phyloP scores from a whole-genome alignment of 352 stramenopile species.

The Globisporangium cystogenes region DNA sequence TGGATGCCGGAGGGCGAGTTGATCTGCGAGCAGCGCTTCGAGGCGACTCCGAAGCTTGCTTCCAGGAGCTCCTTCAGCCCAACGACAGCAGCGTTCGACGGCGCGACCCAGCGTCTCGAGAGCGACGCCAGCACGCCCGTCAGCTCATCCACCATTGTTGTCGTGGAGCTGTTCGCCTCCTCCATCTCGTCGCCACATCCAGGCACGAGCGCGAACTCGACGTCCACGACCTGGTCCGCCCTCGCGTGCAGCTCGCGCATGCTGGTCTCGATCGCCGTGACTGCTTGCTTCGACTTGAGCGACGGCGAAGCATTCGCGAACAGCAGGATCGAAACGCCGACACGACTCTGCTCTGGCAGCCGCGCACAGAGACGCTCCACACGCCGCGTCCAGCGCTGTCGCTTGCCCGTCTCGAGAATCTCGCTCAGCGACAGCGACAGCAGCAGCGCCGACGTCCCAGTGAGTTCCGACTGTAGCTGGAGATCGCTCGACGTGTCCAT shows the following conservation, averaged over 20 bases:
- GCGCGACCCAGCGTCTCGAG: not conserved
- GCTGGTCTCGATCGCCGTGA: conserved; percentile 21
- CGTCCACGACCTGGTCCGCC: conserved; percentile 16
- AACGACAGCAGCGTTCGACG: conserved; percentile 17
- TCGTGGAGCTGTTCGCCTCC: not conserved
- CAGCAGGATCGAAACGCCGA: conserved; percentile 34
- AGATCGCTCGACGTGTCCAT: conserved; percentile 5
- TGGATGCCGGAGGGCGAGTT: conserved; percentile 1
- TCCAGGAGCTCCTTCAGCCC: conserved; percentile 42
- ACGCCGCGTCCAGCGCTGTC: conserved; percentile 36
- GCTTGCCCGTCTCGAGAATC: conserved; percentile 23
- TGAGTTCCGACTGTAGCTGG: conserved; percentile 23
- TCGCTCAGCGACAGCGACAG: conserved; percentile 50
- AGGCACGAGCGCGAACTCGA: conserved; percentile 12
- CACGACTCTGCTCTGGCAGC: conserved; percentile 23
- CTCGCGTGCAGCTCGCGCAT: conserved; percentile 21
- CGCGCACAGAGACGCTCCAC: conserved; percentile 25
- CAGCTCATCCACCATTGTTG: conserved; percentile 16
- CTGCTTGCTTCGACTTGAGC: conserved; percentile 5
- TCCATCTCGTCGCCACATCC: not conserved
- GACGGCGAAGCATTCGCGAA: conserved; percentile 28
- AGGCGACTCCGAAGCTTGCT: conserved; percentile 18
- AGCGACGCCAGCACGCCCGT: conserved; percentile 18
- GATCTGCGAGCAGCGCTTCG: conserved; percentile 22
- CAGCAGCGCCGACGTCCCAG: conserved; percentile 43